These are phyloP conservation scores for Cordia subcordata DNA, from an alignment of 257 asterid species.

Conservation along the genomic window DNA sequence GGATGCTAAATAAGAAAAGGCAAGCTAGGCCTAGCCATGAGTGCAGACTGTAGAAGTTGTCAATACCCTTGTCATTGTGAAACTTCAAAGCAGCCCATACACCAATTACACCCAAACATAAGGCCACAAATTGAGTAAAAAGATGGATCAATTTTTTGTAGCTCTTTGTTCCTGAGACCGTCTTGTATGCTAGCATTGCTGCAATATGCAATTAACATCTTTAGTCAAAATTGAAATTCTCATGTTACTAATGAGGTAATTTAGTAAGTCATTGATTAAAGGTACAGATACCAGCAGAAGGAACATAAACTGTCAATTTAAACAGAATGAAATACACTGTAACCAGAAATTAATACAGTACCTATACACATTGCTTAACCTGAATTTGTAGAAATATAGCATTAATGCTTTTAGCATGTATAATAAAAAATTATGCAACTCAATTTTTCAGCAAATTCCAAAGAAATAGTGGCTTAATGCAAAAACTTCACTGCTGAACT, in stretches of 20 bases:
- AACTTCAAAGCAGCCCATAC: slow-evolving; percentile 85
- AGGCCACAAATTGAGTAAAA: slow-evolving; percentile 54
- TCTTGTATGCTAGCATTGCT: slow-evolving; percentile 90
- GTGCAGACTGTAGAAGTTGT: slow-evolving; percentile 83
- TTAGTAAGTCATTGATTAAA: neutral
- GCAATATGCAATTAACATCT: slow-evolving; percentile 18
- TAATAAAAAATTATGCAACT: too few species aligned
- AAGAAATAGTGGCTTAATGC: too few species aligned
- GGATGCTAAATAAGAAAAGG: slow-evolving; percentile 70
- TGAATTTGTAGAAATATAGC: too few species aligned
- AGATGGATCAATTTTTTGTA: slow-evolving; percentile 68
- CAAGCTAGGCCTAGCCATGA: slow-evolving; percentile 86
- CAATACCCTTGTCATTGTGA: slow-evolving; percentile 70
- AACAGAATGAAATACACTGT: too few species aligned
- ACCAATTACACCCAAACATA: slow-evolving; percentile 50
- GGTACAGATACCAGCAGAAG: neutral
- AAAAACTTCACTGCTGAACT: too few species aligned
- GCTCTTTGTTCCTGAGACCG: slow-evolving; percentile 62
- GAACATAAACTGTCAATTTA: too few species aligned
- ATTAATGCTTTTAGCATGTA: too few species aligned
- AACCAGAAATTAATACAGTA: too few species aligned
- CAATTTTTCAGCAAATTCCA: too few species aligned
- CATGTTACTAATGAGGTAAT: neutral
- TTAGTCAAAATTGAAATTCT: too few species aligned
- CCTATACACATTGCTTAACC: too few species aligned